A percentile compares a stretch with the other conserved stretches of the same genome.
Evolutionary conservation across 2,329 filamentous ascomycete species (phyloP).

Genomic region (Triangularia setosa): DNA sequence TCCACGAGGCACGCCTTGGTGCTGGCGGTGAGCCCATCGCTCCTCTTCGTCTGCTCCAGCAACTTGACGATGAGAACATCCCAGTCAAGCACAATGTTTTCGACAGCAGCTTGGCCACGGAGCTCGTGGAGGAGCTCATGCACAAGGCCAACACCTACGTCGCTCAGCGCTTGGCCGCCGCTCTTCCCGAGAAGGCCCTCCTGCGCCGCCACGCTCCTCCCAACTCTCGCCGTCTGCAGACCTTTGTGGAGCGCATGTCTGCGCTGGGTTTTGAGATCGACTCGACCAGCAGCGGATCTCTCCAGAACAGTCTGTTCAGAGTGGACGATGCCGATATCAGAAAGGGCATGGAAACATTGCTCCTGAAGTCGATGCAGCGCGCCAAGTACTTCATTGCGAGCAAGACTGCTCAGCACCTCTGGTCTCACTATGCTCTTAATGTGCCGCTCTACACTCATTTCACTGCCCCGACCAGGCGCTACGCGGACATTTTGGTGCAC

Average conservation of each 20-base stretch:
- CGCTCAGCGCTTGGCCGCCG: slow-evolving; percentile 74
- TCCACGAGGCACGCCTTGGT: slow-evolving; percentile 82
- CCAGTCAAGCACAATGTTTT: slow-evolving; percentile 97
- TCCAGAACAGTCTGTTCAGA: slow-evolving; percentile 94
- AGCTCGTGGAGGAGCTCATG: slow-evolving; percentile 91
- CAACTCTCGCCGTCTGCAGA: slow-evolving; percentile 82
- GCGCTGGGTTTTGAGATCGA: slow-evolving; percentile 89
- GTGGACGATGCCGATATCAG: slow-evolving; percentile 84
- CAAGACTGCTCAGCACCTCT: slow-evolving; percentile 72
- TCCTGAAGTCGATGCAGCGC: slow-evolving; percentile 92
- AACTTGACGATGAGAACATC: slow-evolving; percentile 96
- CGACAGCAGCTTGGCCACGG: slow-evolving; percentile 80
- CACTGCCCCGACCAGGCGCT: slow-evolving; percentile 89
- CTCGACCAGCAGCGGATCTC: slow-evolving; percentile 77
- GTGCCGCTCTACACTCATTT: slow-evolving; percentile 95
- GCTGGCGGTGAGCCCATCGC: slow-evolving; percentile 76
- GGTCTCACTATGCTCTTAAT: slow-evolving; percentile 89
- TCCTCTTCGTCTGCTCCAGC: slow-evolving; percentile 82
- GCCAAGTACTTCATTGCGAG: slow-evolving; percentile 91
- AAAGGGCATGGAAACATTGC: slow-evolving; percentile 95
- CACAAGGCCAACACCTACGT: slow-evolving; percentile 90
- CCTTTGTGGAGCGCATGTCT: slow-evolving; percentile 89
- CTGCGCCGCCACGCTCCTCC: slow-evolving; percentile 82
- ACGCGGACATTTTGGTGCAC: slow-evolving; percentile 92
- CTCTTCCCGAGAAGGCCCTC: slow-evolving; percentile 85